Base-by-base conservation (phyloP, 2,329 filamentous ascomycete genomes). In the Didymella glomerata region DNA sequence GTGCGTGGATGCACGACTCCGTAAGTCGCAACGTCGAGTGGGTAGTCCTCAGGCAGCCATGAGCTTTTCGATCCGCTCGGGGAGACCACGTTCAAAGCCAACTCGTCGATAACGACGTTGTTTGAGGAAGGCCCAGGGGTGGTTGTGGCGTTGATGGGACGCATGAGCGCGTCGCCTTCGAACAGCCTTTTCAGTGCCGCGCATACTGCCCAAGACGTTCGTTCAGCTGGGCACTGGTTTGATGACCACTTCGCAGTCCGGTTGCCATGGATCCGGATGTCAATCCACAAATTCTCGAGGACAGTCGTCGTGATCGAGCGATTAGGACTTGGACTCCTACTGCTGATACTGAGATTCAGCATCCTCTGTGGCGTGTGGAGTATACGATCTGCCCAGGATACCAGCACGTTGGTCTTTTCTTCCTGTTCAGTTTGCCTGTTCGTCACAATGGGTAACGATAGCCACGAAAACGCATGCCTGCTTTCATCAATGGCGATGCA, bases 201-300 rank as follows among this genome's bases (percentile, higher is more conserved):
- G 58, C 75, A 76, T 28, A 77, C 59, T 4, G 72, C 73, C 75
- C 74, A 77, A 11, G 68, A 67, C 3, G 70, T 74, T 10, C 67
- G 68, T 20, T 72, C 67, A 8, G 63, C 62, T 30, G 66, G 53
- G 14, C 55, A 64, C 36, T 53, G 61, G 44, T 70, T 65, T 16
- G 51, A 48, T 27, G 61, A 49, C 58, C 64, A 65, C 34, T 67
- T 70, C 13, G 59, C 52, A n/a, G 61, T 63, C 20, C 68, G 64
- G 25, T 67, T 61, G 8, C 70, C 68, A 20, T 62, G 54, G 10
- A 71, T 61, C 8, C 73, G 63, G 10, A 77, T 54, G 28, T 77
- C 73, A n/a, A 77, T 54, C 58, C 65, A 69, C 5, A 77, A 62
- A 22, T 65, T 64, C 38, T 69, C 60, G 22, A 77, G 65, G 61